Conservation (phyloP, 2,329 filamentous ascomycete species). For the Colletotrichum euphorbiae region DNA sequence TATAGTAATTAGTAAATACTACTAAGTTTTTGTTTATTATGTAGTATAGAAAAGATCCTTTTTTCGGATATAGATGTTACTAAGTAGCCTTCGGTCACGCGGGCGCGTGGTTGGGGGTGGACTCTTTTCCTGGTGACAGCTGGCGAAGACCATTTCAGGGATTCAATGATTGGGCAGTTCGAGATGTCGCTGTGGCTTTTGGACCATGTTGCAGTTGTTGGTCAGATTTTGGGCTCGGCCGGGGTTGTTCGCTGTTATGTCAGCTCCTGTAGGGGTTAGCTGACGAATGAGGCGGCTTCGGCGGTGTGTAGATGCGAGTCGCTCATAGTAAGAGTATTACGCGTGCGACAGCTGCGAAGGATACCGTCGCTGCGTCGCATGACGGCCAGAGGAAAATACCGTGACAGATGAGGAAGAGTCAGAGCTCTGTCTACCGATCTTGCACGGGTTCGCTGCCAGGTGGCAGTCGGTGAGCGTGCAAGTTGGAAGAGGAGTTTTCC, state of each 20-base stretch:
- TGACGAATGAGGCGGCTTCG: slow-evolving; percentile 2
- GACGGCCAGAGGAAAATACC: too few species aligned
- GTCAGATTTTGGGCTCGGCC: slow-evolving; percentile 6
- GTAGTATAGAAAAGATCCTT: too few species aligned
- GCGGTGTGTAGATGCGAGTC: slow-evolving; percentile 17
- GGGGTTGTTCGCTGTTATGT: slow-evolving; percentile 12
- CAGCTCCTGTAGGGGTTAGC: slow-evolving; percentile 23
- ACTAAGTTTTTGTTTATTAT: too few species aligned
- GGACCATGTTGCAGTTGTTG: slow-evolving; percentile 8
- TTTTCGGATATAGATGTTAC: too few species aligned
- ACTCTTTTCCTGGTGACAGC: slow-evolving; percentile 11
- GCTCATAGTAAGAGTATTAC: neutral
- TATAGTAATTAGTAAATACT: too few species aligned
- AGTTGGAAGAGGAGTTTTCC: slow-evolving; percentile 24
- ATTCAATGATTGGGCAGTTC: slow-evolving; percentile 1
- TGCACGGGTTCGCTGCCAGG: slow-evolving; percentile 16
- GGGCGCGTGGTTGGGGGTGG: slow-evolving; percentile 30
- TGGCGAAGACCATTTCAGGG: slow-evolving; percentile 5
- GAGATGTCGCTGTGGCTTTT: slow-evolving; percentile 8
- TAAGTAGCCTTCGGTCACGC: too few species aligned
- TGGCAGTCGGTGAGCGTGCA: slow-evolving; percentile 34
- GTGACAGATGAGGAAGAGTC: neutral
- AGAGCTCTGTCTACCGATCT: neutral
- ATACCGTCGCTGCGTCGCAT: neutral
- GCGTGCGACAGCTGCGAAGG: neutral